phyloP scores from a whole-genome alignment of 176 grass and related monocot genomes.

The Saccharum officinarum region DNA sequence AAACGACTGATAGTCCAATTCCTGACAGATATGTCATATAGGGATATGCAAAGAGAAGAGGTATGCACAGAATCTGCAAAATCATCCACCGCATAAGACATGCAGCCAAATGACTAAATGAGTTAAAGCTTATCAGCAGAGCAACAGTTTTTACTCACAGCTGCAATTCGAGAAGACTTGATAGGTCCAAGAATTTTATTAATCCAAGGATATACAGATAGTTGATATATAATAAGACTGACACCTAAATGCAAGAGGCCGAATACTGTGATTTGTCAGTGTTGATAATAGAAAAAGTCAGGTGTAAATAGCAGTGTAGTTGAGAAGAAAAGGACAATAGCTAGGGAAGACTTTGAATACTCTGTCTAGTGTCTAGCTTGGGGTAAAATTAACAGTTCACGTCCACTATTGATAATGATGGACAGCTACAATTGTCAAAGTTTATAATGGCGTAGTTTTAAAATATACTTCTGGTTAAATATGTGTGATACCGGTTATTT shows the following conservation, averaged over 20 bases:
- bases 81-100: background rate
- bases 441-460: too few species aligned
- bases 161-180: constrained; percentile 51
- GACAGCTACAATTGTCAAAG: too few species aligned
- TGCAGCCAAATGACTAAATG: constrained; percentile 3
- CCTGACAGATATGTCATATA: constrained; percentile 59
- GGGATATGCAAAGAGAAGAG: constrained; percentile 62
- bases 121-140: background rate
- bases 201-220: constrained; percentile 60
- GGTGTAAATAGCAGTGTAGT: background rate
- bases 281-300: background rate
- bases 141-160: constrained; percentile 47
- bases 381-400: too few species aligned
- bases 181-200: constrained; percentile 55
- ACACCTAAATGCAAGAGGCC: constrained; percentile 49
- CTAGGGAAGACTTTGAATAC: too few species aligned
- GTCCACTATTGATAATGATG: too few species aligned
- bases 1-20: constrained; percentile 42
- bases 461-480: too few species aligned
- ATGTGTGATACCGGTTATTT: too few species aligned
- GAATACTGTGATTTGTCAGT: background rate
- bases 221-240: constrained; percentile 68
- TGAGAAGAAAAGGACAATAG: too few species aligned
- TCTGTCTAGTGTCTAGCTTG: too few species aligned
- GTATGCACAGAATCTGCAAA: constrained; percentile 54